Percentiles rank a stretch among this genome's conserved stretches.
These are phyloP conservation scores for Russula griseocarnosa DNA, from an alignment of 768 basidiomycete species.

Conservation along the genomic window DNA sequence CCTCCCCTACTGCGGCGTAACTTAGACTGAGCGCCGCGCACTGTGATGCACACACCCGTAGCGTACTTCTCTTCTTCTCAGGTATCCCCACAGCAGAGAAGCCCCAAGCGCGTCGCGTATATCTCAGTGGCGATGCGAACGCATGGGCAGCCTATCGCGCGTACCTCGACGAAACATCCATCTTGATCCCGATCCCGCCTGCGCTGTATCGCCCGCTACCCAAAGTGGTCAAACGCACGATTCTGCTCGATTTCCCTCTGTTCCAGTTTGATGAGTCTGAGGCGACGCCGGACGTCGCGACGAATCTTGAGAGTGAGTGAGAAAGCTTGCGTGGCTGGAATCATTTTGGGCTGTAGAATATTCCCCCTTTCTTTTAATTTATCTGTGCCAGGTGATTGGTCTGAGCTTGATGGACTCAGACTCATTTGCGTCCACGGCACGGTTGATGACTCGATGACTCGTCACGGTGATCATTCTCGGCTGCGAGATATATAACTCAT, in stretches of 20 bases:
- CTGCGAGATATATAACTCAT: no score
- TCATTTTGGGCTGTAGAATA: neutral
- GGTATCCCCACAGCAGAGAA: slow-evolving; percentile 70
- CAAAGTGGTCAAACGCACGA: slow-evolving; percentile 46
- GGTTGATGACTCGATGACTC: no score
- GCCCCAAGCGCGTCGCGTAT: slow-evolving; percentile 49
- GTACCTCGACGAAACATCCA: slow-evolving; percentile 55
- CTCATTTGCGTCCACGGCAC: no score
- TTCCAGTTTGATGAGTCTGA: slow-evolving; percentile 45
- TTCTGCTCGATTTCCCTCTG: slow-evolving; percentile 60
- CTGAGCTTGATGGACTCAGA: no score
- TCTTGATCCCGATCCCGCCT: slow-evolving; percentile 60
- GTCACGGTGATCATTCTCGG: no score
- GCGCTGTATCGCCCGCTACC: slow-evolving; percentile 51
- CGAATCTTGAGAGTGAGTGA: neutral
- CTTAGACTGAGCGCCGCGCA: slow-evolving; percentile 27
- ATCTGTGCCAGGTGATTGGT: neutral
- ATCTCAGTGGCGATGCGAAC: slow-evolving; percentile 8
- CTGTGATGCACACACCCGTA: no score
- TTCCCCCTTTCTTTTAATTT: neutral
- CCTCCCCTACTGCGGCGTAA: slow-evolving; percentile 28
- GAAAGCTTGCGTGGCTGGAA: neutral
- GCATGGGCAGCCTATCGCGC: slow-evolving; percentile 53
- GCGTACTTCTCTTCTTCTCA: slow-evolving; percentile 60
- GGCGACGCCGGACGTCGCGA: neutral